Percentiles rank a stretch among this genome's conserved stretches.
These are phyloP conservation scores for Zymoseptoria crescenta DNA, from an alignment of 2,329 filamentous ascomycete species.

Conservation along the genomic window DNA sequence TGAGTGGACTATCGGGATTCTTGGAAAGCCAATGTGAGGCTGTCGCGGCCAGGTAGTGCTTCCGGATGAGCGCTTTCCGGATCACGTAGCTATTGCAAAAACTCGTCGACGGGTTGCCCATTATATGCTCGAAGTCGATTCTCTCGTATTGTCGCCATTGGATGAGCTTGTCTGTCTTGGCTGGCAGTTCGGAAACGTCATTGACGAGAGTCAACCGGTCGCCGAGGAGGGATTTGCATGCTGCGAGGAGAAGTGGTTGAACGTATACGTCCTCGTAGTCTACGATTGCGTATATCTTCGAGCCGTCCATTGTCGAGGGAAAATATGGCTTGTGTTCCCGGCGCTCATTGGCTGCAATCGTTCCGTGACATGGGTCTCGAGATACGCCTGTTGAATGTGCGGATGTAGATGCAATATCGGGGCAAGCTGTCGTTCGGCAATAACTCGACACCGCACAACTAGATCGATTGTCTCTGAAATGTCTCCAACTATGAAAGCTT, in stretches of 20 bases:
- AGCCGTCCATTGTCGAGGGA: slow-evolving; percentile 3
- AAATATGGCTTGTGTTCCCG: not conserved
- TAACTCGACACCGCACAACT: no score
- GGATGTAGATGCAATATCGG: no score
- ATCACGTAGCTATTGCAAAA: slow-evolving; percentile 89
- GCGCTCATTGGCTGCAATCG: not conserved
- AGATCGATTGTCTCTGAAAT: no score
- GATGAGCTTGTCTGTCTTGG: slow-evolving; percentile 47
- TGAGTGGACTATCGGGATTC: slow-evolving; percentile 62
- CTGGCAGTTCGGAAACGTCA: slow-evolving; percentile 48
- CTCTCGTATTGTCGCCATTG: slow-evolving; percentile 83
- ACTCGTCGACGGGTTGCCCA: slow-evolving; percentile 52
- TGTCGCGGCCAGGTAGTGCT: slow-evolving; percentile 84
- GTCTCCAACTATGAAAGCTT: not conserved
- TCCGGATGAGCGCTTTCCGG: slow-evolving; percentile 90
- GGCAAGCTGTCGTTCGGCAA: no score
- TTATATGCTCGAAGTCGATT: slow-evolving; percentile 72
- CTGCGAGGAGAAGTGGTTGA: slow-evolving; percentile 70
- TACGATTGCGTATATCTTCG: slow-evolving; percentile 59
- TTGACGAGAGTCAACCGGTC: slow-evolving; percentile 33
- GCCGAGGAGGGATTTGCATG: slow-evolving; percentile 58
- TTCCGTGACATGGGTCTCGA: not conserved
- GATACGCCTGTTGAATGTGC: not conserved
- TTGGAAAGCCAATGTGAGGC: slow-evolving; percentile 81
- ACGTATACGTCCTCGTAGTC: slow-evolving; percentile 86